phyloP scores from a whole-genome alignment of 2,329 filamentous ascomycete species.

The Colletotrichum sp. region DNA sequence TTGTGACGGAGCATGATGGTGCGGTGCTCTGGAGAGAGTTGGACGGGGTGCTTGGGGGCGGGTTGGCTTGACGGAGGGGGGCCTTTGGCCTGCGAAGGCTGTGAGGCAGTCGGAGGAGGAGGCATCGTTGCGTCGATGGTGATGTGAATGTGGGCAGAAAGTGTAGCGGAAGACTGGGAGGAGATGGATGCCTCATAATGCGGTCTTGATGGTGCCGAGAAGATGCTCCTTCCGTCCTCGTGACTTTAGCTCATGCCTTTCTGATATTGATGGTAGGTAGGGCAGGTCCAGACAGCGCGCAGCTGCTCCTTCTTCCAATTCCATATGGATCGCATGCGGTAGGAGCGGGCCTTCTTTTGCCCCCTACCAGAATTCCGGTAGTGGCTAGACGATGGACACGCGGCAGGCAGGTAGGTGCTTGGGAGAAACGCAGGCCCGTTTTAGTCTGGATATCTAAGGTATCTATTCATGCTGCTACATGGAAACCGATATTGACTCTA shows the following conservation, averaged over 20 bases:
- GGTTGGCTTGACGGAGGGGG: neutral
- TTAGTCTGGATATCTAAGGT: no score
- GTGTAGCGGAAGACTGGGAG: neutral
- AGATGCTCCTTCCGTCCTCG: neutral
- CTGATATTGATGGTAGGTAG: neutral
- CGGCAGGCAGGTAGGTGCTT: neutral
- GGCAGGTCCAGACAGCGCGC: neutral
- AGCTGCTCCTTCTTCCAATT: neutral
- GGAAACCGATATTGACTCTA: no score
- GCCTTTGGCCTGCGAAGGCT: neutral
- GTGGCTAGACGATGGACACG: neutral
- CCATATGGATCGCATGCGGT: neutral
- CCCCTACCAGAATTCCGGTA: neutral
- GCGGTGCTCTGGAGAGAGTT: constrained; percentile 6
- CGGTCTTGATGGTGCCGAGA: neutral
- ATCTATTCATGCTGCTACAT: no score
- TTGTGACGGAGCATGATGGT: constrained; percentile 16
- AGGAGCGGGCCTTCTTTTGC: neutral
- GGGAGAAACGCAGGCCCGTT: neutral
- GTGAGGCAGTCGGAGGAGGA: neutral
- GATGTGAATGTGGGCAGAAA: neutral
- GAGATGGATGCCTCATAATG: neutral
- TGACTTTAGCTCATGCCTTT: neutral
- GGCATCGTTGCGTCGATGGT: neutral
- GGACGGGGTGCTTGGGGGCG: neutral